Conservation (phyloP, 1,284 basidiomycete genomes). For the Bondarzewia mesenterica region DNA sequence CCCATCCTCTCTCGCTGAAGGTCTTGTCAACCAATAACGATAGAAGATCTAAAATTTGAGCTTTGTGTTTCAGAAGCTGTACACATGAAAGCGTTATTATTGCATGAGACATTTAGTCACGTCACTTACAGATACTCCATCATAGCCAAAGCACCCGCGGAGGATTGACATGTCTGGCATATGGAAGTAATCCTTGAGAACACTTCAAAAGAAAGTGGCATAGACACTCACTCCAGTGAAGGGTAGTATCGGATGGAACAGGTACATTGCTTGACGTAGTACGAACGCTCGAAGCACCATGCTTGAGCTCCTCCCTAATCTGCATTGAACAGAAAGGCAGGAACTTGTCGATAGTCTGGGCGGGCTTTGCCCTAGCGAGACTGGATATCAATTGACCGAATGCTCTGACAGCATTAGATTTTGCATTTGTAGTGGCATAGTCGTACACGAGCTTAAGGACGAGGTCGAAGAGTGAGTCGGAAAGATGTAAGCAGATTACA, state of each 20-base stretch:
- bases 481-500: slow-evolving; percentile 82
- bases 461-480: slow-evolving; percentile 81
- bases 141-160: slow-evolving; percentile 71
- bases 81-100: not conserved
- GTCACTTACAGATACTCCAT: slow-evolving; percentile 47
- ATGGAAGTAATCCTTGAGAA: not conserved
- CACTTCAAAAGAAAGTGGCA: slow-evolving; percentile 6
- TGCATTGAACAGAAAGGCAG: slow-evolving; percentile 75
- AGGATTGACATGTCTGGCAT: slow-evolving; percentile 70
- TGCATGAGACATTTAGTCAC: not conserved
- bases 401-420: slow-evolving; percentile 84
- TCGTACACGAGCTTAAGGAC: slow-evolving; percentile 82
- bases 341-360: slow-evolving; percentile 75
- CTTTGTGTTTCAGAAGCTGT: slow-evolving; percentile 67
- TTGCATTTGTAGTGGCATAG: slow-evolving; percentile 81
- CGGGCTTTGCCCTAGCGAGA: slow-evolving; percentile 74
- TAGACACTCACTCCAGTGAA: slow-evolving; percentile 82
- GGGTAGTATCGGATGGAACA: slow-evolving; percentile 81
- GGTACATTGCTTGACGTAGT: slow-evolving; percentile 84
- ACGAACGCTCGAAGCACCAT: slow-evolving; percentile 87
- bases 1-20: slow-evolving; percentile 87
- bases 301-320: slow-evolving; percentile 80
- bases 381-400: slow-evolving; percentile 88
- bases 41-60: slow-evolving; percentile 64
- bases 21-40: slow-evolving; percentile 70